Base-by-base conservation (phyloP, 768 basidiomycete genomes). In the Boletellus ananiceps region DNA sequence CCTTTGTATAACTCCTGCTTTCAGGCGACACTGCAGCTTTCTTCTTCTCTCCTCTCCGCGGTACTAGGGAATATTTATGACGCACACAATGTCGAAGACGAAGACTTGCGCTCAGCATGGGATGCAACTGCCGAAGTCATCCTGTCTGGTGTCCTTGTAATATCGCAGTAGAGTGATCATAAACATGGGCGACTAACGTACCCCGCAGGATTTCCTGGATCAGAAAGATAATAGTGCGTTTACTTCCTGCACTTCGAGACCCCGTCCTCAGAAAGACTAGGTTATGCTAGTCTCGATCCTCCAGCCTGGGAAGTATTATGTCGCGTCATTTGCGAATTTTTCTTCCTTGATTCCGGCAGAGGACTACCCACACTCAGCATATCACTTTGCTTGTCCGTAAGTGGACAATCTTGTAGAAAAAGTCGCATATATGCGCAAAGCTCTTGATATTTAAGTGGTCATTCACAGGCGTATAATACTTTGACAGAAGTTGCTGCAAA, bases 141-240 rank as follows among this genome's bases (percentile, higher is more conserved):
- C n/a, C 57, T 84, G 18, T 78, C 82, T 4, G 81, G 82, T 3
- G 52, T 81, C 31, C 58, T 80, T 51, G 79, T 80, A 55, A 56
- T 71, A 54, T 23, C 15, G 35, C 32, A 5, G 18, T 8, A 41
- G 27, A 16, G 3, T 27, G 25, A 2, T 12, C 9, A n/a, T 31
- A 21, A 16, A 40, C 15, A 16, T 6, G 16, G 12, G 47, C 32
- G 32, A 40, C 62, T 65, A 52, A 69, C 41, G 44, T 19, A 18
- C 49, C 32, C 19, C 36, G 11, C 37, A 63, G 59, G 61, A 60
- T 48, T 59, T 57, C 19, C 38, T 65, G 33, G 63, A 68, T 4
- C 56, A 61, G 18, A 54, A 51, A 12, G 34, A 56, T 29, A 13
- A 40, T 14, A 41, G 68, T 66, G 34, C n/a, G 57, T 43, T 40